These are phyloP conservation scores for Sutorius eximius DNA, from an alignment of 1,284 basidiomycete species.

Conservation along the genomic window DNA sequence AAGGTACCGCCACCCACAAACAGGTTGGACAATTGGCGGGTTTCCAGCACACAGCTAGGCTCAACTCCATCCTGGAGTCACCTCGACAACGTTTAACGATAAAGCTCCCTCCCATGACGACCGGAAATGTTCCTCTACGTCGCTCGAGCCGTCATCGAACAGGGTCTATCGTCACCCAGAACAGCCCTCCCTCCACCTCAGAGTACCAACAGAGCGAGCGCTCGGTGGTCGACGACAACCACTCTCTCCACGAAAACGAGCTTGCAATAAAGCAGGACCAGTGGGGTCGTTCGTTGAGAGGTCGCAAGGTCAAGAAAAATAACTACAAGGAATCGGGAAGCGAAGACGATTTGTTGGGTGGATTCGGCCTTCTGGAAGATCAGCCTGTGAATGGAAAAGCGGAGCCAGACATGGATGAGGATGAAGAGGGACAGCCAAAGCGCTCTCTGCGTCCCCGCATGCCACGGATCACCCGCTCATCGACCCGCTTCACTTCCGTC, in stretches of 20 bases:
- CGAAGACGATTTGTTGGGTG: slow-evolving; percentile 37
- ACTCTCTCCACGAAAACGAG: slow-evolving; percentile 27
- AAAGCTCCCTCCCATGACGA: slow-evolving; percentile 37
- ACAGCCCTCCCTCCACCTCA: slow-evolving; percentile 54
- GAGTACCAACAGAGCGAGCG: slow-evolving; percentile 65
- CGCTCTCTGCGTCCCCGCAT: slow-evolving; percentile 18
- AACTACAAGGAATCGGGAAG: slow-evolving; percentile 55
- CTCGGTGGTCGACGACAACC: slow-evolving; percentile 42
- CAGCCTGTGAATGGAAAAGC: slow-evolving; percentile 30
- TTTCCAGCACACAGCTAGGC: slow-evolving; percentile 19
- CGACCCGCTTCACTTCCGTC: slow-evolving; percentile 19
- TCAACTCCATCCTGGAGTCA: slow-evolving; percentile 17
- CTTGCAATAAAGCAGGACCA: slow-evolving; percentile 34
- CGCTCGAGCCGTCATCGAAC: slow-evolving; percentile 40
- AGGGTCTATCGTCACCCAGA: slow-evolving; percentile 29
- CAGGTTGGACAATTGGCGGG: slow-evolving; percentile 15
- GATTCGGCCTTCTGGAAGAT: slow-evolving; percentile 5
- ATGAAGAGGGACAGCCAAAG: slow-evolving; percentile 31
- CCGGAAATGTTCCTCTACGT: slow-evolving; percentile 31
- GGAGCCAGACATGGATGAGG: slow-evolving; percentile 21
- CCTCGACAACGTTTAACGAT: slow-evolving; percentile 26
- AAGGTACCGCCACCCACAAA: slow-evolving; percentile 32
- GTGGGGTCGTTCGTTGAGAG: slow-evolving; percentile 41
- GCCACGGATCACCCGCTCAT: slow-evolving; percentile 31
- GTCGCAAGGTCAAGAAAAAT: slow-evolving; percentile 46